phyloP scores from a whole-genome alignment of 805 yeast genomes.

The Cyberlindnera petersonii region DNA sequence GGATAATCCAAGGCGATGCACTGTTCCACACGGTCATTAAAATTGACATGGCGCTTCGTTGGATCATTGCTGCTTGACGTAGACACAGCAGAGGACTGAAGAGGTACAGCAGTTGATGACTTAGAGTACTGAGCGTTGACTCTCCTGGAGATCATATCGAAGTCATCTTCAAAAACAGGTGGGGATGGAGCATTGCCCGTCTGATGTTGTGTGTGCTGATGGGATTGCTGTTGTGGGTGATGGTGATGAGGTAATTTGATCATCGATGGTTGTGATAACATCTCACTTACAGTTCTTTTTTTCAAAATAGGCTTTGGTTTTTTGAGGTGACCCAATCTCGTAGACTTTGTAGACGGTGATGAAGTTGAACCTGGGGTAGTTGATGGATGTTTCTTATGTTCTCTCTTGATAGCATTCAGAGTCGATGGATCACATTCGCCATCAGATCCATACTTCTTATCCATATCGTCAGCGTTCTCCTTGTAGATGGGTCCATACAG shows the following conservation, averaged over 20 bases:
- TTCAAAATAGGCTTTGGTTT: constrained; percentile 81
- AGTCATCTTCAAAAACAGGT: constrained; percentile 28
- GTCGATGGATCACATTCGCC: constrained; percentile 34
- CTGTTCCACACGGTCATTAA: constrained; percentile 91
- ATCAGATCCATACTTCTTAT: constrained; percentile 38
- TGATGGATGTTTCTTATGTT: constrained; percentile 17
- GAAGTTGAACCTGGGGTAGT: constrained; percentile 14
- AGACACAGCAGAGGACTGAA: neutral
- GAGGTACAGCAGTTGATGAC: neutral
- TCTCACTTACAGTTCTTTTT: constrained; percentile 80
- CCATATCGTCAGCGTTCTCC: constrained; percentile 16
- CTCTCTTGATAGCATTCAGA: constrained; percentile 19
- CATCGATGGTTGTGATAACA: constrained; percentile 55
- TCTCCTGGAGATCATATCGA: constrained; percentile 23
- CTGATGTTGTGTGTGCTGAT: neutral
- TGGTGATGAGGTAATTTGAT: constrained; percentile 23
- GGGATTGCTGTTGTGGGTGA: constrained; percentile 9
- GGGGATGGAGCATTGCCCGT: constrained; percentile 19
- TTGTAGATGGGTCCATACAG: constrained; percentile 75
- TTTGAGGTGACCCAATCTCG: constrained; percentile 11
- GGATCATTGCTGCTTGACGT: constrained; percentile 7
- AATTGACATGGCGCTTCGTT: constrained; percentile 69
- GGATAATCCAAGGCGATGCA: constrained; percentile 63
- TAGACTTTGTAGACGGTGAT: constrained; percentile 12
- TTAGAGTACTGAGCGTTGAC: constrained; percentile 27